phyloP scores from a whole-genome alignment of 164 flowering plant genomes.

The Berberis thunbergii region DNA sequence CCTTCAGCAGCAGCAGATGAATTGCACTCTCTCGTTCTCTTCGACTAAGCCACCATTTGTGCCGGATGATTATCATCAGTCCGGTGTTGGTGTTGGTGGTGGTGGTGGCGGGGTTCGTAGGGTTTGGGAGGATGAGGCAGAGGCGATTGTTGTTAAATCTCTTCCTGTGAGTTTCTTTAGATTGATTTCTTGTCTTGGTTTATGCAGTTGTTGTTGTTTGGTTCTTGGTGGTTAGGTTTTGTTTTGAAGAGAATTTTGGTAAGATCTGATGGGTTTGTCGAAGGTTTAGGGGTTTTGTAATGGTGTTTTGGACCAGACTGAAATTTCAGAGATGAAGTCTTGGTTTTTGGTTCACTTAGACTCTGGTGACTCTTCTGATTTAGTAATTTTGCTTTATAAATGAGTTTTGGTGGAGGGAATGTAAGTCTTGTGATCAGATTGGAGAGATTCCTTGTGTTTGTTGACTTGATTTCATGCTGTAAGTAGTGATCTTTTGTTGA shows the following conservation, averaged over 20 bases:
- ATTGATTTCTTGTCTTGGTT: neutral
- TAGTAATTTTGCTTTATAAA: neutral
- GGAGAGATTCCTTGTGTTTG: too few relatives aligned
- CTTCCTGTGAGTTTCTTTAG: slow-evolving; percentile 16
- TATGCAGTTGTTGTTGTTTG: neutral
- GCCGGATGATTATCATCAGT: slow-evolving; percentile 26
- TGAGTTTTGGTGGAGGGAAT: too few relatives aligned
- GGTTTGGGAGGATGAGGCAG: slow-evolving; percentile 15
- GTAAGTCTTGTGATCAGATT: too few relatives aligned
- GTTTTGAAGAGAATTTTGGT: neutral
- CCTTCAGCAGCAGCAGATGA: slow-evolving; percentile 21
- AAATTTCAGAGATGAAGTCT: neutral
- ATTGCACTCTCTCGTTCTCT: slow-evolving; percentile 22
- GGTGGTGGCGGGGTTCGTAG: slow-evolving; percentile 5
- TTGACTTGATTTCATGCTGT: too few relatives aligned
- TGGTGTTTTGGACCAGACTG: neutral
- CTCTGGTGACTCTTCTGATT: neutral
- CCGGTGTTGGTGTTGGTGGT: slow-evolving; percentile 9
- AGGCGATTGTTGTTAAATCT: slow-evolving; percentile 20
- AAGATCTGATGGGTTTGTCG: neutral
- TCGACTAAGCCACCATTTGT: slow-evolving; percentile 26
- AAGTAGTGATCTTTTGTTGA: too few relatives aligned
- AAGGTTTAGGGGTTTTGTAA: neutral
- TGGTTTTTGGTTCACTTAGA: slow-evolving; percentile 1
- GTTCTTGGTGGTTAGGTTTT: neutral